phyloP scores from a whole-genome alignment of 169 alveolate species.

The Theileria equi region DNA sequence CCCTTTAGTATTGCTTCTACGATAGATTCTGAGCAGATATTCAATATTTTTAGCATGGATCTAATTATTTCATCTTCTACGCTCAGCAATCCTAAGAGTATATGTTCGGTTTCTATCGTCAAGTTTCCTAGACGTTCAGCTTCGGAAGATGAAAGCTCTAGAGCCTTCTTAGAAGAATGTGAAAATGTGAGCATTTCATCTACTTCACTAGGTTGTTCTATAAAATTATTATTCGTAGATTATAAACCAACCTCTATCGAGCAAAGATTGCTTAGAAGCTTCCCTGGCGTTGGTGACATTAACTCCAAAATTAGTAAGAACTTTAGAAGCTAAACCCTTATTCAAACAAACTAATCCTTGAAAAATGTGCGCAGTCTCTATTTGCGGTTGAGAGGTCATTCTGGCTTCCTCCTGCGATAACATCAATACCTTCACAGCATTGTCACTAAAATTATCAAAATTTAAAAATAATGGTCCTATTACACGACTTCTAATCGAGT shows the following conservation, averaged over 20 bases:
- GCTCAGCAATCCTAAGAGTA: conserved; percentile 40
- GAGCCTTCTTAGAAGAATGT: conserved; percentile 32
- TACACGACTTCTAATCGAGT: no score
- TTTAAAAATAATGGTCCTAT: conserved; percentile 7
- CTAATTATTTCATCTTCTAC: conserved; percentile 12
- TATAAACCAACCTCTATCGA: background rate
- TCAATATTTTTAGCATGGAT: conserved; percentile 13
- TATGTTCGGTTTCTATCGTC: conserved; percentile 56
- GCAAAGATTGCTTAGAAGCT: background rate
- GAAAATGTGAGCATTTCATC: conserved; percentile 26
- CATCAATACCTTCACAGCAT: conserved; percentile 59
- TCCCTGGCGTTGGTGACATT: conserved; percentile 25
- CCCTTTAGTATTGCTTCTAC: conserved; percentile 20
- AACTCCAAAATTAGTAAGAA: conserved; percentile 34
- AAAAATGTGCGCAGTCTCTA: conserved; percentile 48
- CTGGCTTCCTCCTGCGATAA: conserved; percentile 62
- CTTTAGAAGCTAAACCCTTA: conserved; percentile 26
- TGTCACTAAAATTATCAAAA: conserved; percentile 62
- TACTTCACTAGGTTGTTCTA: background rate
- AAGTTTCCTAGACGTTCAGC: conserved; percentile 50
- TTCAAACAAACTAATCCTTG: conserved; percentile 53
- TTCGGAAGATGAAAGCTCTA: conserved; percentile 47
- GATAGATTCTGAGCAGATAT: conserved; percentile 11
- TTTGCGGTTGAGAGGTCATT: conserved; percentile 5
- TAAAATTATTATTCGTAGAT: background rate